A percentile compares a stretch with the other conserved stretches of the same genome.
Conservation (phyloP, 345 rosid genomes). For the Populus ilicifolia region DNA sequence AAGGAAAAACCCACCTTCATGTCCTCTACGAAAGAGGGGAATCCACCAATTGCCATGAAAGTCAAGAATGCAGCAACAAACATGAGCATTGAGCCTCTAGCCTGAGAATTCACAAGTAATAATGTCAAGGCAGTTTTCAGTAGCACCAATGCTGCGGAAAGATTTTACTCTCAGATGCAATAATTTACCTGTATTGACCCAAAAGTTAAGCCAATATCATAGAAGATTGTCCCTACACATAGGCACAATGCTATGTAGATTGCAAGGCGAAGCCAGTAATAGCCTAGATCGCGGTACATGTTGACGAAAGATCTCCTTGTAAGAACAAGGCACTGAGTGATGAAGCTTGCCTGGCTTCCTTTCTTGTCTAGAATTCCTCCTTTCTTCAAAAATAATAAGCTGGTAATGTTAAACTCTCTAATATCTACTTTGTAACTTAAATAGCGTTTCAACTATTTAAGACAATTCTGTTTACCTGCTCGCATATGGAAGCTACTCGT, state of each 20-base stretch:
- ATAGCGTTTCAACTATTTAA: neutral
- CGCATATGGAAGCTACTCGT: neutral
- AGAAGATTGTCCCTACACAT: slow-evolving; percentile 46
- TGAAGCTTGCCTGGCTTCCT: slow-evolving; percentile 7
- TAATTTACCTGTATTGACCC: slow-evolving; percentile 55
- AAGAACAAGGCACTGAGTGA: slow-evolving; percentile 6
- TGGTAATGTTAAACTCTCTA: neutral
- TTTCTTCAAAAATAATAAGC: neutral
- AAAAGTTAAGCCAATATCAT: slow-evolving; percentile 34
- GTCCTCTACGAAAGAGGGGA: slow-evolving; percentile 53
- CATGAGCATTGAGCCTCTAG: slow-evolving; percentile 47
- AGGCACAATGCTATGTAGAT: slow-evolving; percentile 45
- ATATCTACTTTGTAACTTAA: neutral
- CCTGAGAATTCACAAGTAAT: slow-evolving; percentile 18
- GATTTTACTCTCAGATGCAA: neutral
- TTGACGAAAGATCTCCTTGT: slow-evolving; percentile 23
- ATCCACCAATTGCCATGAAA: slow-evolving; percentile 54
- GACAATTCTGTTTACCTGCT: neutral
- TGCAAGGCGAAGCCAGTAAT: slow-evolving; percentile 59
- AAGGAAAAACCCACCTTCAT: slow-evolving; percentile 26
- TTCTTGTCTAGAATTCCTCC: neutral
- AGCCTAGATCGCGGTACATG: slow-evolving; percentile 63
- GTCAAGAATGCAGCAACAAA: slow-evolving; percentile 45
- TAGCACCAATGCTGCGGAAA: neutral
- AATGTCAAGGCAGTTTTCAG: neutral